Conservation (phyloP, 352 stramenopile genomes). For the Pythium rishiriense region DNA sequence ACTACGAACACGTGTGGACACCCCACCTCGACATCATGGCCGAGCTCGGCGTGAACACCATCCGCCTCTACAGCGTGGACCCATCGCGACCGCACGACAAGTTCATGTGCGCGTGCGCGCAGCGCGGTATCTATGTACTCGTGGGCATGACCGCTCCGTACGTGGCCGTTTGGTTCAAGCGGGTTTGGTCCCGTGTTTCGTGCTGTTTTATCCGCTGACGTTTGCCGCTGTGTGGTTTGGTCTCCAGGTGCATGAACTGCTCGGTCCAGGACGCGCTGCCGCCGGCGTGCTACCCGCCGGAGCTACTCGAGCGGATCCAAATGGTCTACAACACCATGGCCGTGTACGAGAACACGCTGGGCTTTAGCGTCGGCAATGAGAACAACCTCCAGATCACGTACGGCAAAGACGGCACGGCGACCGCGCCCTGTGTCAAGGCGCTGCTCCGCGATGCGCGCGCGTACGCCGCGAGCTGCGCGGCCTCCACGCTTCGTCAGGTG, state of each 20-base stretch:
- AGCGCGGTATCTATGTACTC: constrained; percentile 44
- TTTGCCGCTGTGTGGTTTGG: constrained; percentile 14
- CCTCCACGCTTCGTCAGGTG: constrained; percentile 45
- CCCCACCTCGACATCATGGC: constrained; percentile 34
- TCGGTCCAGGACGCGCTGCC: constrained; percentile 30
- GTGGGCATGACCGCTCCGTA: constrained; percentile 39
- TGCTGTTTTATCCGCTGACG: constrained; percentile 7
- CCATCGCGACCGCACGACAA: constrained; percentile 35
- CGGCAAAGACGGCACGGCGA: constrained; percentile 39
- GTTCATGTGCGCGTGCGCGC: constrained; percentile 39
- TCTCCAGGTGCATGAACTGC: constrained; percentile 47
- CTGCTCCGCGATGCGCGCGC: constrained; percentile 58
- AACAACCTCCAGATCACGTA: constrained; percentile 53
- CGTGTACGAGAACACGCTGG: constrained; percentile 58
- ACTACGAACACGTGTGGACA: constrained; percentile 33
- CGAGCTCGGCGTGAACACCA: constrained; percentile 36
- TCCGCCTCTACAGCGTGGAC: constrained; percentile 42
- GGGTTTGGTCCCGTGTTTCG: background rate
- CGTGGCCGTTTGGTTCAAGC: constrained; percentile 1
- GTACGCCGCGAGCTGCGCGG: constrained; percentile 48
- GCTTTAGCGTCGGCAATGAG: constrained; percentile 56
- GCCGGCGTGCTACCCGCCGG: constrained; percentile 37
- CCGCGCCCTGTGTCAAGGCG: constrained; percentile 68
- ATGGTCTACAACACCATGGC: constrained; percentile 57
- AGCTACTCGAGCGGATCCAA: constrained; percentile 38